phyloP scores from a whole-genome alignment of 768 basidiomycete genomes.

The Mycena vulgaris region DNA sequence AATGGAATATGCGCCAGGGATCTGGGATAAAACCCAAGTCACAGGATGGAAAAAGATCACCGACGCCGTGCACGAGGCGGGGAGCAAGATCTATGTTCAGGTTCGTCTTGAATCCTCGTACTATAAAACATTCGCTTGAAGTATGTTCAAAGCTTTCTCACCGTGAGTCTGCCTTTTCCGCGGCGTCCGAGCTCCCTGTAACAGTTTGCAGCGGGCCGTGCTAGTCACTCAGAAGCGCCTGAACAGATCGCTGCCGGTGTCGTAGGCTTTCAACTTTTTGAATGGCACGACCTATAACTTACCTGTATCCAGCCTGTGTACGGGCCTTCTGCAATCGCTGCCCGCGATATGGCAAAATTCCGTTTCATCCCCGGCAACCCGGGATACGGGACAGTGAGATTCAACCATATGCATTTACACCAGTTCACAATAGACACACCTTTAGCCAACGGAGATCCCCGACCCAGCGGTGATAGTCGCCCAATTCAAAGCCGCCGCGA shows the following conservation, averaged over 20 bases:
- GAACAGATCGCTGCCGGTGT: constrained; percentile 15
- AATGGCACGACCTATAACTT: background rate
- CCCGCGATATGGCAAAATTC: background rate
- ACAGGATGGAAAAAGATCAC: constrained; percentile 50
- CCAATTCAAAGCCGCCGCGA: too few species aligned
- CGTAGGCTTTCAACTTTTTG: background rate
- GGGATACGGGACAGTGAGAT: background rate
- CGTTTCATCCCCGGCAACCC: background rate
- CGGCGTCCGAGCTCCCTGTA: background rate
- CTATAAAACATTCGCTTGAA: background rate
- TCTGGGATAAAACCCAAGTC: constrained; percentile 37
- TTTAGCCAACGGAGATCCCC: too few species aligned
- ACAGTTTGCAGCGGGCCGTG: constrained; percentile 10
- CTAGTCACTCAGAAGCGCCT: constrained; percentile 14
- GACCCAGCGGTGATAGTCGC: too few species aligned
- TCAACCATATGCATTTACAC: background rate
- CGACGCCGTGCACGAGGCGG: constrained; percentile 49
- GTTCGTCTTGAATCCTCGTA: constrained; percentile 47
- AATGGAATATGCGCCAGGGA: constrained; percentile 46
- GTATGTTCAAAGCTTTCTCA: background rate
- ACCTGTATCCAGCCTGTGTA: background rate
- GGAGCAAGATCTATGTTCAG: constrained; percentile 35
- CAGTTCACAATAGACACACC: too few species aligned
- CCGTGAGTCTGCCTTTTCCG: background rate
- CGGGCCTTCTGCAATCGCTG: background rate